A percentile compares a stretch with the other conserved stretches of the same genome.
These are phyloP conservation scores for Salix suchowensis DNA, from an alignment of 345 rosid species.

Conservation along the genomic window DNA sequence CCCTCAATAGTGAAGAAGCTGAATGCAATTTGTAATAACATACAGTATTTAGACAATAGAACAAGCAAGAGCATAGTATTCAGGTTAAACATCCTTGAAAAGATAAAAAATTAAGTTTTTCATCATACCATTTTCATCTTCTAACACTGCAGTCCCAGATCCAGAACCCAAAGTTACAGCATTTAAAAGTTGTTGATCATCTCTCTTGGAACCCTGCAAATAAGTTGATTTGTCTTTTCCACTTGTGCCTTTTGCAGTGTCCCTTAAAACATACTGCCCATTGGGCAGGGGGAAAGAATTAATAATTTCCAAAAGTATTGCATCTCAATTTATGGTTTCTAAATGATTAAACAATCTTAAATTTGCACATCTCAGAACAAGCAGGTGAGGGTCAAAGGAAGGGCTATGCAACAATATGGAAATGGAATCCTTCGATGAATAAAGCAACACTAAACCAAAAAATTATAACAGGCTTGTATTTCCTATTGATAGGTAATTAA, in stretches of 20 bases:
- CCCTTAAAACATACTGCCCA: conserved; percentile 58
- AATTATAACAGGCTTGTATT: not conserved
- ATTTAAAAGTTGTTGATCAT: conserved; percentile 44
- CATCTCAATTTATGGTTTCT: not conserved
- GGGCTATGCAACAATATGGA: not conserved
- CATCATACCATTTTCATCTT: conserved; percentile 48
- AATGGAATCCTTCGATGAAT: not conserved
- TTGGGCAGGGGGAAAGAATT: conserved; percentile 11
- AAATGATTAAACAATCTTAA: not conserved
- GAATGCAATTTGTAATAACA: not conserved
- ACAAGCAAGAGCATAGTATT: not conserved
- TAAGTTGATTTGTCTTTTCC: conserved; percentile 48
- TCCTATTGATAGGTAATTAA: not conserved
- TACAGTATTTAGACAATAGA: not conserved
- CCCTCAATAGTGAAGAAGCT: not conserved
- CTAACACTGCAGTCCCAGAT: conserved; percentile 36
- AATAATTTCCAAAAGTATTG: not conserved
- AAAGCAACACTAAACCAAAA: not conserved
- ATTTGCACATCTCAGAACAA: not conserved
- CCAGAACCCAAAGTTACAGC: conserved; percentile 24
- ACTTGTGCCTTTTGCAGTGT: conserved; percentile 32
- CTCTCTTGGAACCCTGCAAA: conserved; percentile 38
- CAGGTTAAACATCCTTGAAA: not conserved
- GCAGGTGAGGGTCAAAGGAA: not conserved
- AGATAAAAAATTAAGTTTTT: not conserved